phyloP scores from a whole-genome alignment of 2,329 filamentous ascomycete species.

The Cryphonectria japonica region DNA sequence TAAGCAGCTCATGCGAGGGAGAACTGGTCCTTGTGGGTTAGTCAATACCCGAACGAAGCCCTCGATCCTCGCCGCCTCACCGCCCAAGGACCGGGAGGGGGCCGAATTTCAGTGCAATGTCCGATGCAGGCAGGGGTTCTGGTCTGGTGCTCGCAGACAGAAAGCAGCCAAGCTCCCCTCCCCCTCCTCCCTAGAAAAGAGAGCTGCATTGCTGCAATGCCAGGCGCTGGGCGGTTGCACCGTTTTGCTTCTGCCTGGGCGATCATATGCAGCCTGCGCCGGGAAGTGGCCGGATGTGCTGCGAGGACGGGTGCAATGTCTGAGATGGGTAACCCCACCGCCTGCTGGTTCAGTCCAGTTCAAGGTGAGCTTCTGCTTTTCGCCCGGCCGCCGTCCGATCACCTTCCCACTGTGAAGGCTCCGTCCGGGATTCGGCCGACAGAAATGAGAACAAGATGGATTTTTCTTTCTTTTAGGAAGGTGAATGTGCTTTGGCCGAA shows the following conservation, averaged over 20 bases:
- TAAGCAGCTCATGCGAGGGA: conserved; percentile 2
- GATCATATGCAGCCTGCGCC: conserved; percentile 24
- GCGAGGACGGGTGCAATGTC: conserved; percentile 10
- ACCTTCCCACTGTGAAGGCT: conserved; percentile 15
- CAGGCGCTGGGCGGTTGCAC: conserved; percentile 20
- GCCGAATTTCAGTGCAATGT: conserved; percentile 16
- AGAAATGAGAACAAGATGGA: background rate
- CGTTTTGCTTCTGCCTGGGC: conserved; percentile 12
- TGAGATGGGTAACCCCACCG: conserved; percentile 9
- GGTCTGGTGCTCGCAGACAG: background rate
- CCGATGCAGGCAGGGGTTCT: conserved; percentile 12
- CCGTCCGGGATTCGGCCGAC: conserved; percentile 17
- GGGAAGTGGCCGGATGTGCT: conserved; percentile 13
- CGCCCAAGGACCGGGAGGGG: background rate
- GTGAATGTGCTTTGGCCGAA: conserved; percentile 2
- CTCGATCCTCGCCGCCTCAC: background rate
- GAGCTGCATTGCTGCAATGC: background rate
- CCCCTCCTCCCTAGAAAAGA: background rate
- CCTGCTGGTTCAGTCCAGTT: background rate
- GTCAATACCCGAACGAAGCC: background rate
- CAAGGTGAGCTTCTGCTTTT: conserved; percentile 14
- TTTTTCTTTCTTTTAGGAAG: conserved; percentile 8
- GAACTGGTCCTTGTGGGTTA: background rate
- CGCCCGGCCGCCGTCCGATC: conserved; percentile 11
- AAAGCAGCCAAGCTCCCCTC: background rate